phyloP scores from a whole-genome alignment of 2,329 filamentous ascomycete genomes.

The Plenodomus tracheiphilus region DNA sequence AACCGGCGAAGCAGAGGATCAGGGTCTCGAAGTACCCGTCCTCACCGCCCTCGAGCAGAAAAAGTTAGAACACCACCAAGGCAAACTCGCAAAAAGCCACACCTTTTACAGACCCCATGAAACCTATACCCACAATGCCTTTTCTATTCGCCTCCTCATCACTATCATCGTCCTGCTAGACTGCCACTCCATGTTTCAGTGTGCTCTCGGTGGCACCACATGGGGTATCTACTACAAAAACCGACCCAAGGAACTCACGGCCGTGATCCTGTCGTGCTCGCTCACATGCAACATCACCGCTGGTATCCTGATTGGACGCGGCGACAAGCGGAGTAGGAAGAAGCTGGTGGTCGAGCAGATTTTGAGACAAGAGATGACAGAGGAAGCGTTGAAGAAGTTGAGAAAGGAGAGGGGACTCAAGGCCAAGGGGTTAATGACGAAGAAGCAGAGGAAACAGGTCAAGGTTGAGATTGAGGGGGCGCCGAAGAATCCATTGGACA shows the following conservation, averaged over 20 bases:
- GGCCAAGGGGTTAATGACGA: conserved; percentile 32
- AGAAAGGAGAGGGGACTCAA: conserved; percentile 49
- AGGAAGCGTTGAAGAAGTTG: conserved; percentile 62
- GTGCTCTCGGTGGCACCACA: conserved; percentile 75
- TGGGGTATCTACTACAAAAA: conserved; percentile 75
- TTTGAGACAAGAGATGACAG: conserved; percentile 74
- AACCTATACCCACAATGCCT: conserved; percentile 79
- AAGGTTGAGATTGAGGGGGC: conserved; percentile 22
- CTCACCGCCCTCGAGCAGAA: conserved; percentile 67
- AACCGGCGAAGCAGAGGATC: conserved; percentile 34
- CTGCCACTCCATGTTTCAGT: conserved; percentile 77
- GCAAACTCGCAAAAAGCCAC: conserved; percentile 78
- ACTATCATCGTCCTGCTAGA: conserved; percentile 77
- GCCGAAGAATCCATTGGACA: conserved; percentile 31
- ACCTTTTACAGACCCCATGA: conserved; percentile 90
- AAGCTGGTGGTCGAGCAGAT: conserved; percentile 80
- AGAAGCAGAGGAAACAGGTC: conserved; percentile 26
- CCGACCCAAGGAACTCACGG: conserved; percentile 75
- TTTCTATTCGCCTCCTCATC: conserved; percentile 73
- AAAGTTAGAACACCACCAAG: conserved; percentile 73
- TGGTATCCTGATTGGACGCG: conserved; percentile 74
- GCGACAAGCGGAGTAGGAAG: conserved; percentile 77
- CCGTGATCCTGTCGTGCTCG: conserved; percentile 76
- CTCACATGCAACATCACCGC: conserved; percentile 78
- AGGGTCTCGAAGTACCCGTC: conserved; percentile 56